phyloP scores from a whole-genome alignment of 31 red algal genomes.

The Endocladia muricata region DNA sequence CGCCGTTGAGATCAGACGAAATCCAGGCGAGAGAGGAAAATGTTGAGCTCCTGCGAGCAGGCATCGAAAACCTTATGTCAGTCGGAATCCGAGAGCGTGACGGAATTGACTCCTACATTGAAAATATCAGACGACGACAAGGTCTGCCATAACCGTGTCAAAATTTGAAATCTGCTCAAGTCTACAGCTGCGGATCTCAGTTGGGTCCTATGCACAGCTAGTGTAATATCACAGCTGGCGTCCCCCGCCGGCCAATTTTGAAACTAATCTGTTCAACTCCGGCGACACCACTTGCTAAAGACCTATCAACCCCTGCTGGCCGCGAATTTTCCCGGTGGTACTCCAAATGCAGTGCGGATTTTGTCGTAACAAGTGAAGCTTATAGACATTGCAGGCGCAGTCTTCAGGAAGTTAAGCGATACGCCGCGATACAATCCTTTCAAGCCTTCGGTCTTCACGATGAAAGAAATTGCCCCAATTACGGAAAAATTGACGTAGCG shows the following conservation, averaged over 20 bases:
- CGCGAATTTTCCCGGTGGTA: conserved; percentile 69
- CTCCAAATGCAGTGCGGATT: conserved; percentile 60
- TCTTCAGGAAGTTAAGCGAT: conserved; percentile 82
- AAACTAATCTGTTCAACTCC: too few species aligned
- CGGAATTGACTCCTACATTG: conserved; percentile 5
- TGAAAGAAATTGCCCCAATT: conserved; percentile 41
- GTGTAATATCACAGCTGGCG: too few species aligned
- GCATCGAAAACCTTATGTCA: conserved; percentile 24
- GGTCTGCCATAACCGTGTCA: neutral
- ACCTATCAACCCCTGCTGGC: conserved; percentile 60
- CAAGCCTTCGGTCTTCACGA: conserved; percentile 72
- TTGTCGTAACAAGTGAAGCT: conserved; percentile 87
- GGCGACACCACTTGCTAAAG: too few species aligned
- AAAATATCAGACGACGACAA: neutral
- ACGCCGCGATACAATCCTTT: conserved; percentile 75
- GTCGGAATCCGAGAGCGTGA: conserved; percentile 33
- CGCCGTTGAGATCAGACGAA: conserved; percentile 24
- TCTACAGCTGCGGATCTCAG: too few species aligned
- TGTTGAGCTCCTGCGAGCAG: conserved; percentile 35
- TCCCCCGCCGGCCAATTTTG: too few species aligned
- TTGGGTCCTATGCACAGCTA: too few species aligned
- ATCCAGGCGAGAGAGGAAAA: conserved; percentile 33
- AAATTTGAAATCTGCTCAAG: too few species aligned
- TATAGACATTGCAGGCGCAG: conserved; percentile 81
- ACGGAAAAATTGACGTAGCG: conserved; percentile 50